Evolutionary conservation across 2,329 filamentous ascomycete species (phyloP), one percentile per base, ranked within the genome.

Genomic region (Alternaria triticina): DNA sequence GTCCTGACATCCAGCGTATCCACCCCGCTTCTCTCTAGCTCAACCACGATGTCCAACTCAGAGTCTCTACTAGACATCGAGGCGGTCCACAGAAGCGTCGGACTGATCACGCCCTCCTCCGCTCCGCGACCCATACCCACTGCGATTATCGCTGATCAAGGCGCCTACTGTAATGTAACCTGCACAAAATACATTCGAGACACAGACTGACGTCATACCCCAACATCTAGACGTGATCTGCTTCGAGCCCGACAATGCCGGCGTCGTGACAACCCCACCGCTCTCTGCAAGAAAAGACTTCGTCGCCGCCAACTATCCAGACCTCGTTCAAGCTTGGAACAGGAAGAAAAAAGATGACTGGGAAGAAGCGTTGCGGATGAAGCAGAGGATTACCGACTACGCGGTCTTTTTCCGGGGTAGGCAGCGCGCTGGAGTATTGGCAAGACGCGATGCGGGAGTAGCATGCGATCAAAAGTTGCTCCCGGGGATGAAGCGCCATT

Each of bases 401-500:
- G 36, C 56, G 13, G 15, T 12, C n/a, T 33, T 25, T 20, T 27
- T 57, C 9, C 36, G 30, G 15, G 15, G 30, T 15, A n/a, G 15
- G 36, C 17, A 20, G 22, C 8, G 23, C 45, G 45, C 45, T n/a
- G n/a, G 22, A 9, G 13, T 45, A 33, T 17, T 40, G 17, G 33
- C 15, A 28, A 15, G 15, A 12, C 23, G 17, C 8, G 7, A 57
- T 11, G 25, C 13, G 17, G 50, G 43, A 22, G 60, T 57, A 1
- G 36, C 25, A 6, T 66, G 61, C 22, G 40, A 45, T 33, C 64
- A 66, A 47, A 54, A 44, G 8, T 40, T 64, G 7, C 36, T 63
- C 11, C 54, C 57, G 5, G 61, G 57, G 5, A 64, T 61, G 61
- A 36, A 9, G 7, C 36, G 51, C 9, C 58, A 67, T 30, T 64